phyloP scores from a whole-genome alignment of 2,329 filamentous ascomycete species.

The Phyllosticta citrichinensis region DNA sequence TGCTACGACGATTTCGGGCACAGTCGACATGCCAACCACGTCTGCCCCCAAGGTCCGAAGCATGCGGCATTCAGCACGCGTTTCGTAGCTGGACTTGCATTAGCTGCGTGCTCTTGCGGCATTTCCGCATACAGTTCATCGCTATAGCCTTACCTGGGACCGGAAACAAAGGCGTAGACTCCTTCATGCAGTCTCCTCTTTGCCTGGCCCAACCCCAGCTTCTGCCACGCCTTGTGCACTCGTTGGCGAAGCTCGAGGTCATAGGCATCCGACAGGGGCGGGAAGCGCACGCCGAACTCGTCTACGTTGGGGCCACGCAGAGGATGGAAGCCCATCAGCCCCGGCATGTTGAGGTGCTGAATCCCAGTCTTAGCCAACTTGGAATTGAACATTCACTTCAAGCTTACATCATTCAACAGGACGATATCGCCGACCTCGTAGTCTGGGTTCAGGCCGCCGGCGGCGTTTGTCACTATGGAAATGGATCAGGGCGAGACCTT shows the following conservation, averaged over 20 bases:
- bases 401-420: conserved; percentile 51
- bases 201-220: conserved; percentile 35
- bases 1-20: conserved; percentile 58
- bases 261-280: conserved; percentile 55
- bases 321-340: conserved; percentile 51
- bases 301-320: conserved; percentile 53
- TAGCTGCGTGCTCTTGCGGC: background rate
- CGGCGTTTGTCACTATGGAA: conserved; percentile 53
- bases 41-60: conserved; percentile 52
- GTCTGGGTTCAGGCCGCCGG: conserved; percentile 53
- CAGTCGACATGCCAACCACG: conserved; percentile 61
- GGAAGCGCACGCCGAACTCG: conserved; percentile 53
- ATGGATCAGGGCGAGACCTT: conserved; percentile 13
- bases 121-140: background rate
- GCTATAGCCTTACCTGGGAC: conserved; percentile 42
- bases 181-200: conserved; percentile 51
- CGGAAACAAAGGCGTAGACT: conserved; percentile 55
- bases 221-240: conserved; percentile 48
- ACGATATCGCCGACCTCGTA: conserved; percentile 57
- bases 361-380: conserved; percentile 10
- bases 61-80: conserved; percentile 55
- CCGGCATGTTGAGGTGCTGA: conserved; percentile 54
- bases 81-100: conserved; percentile 44
- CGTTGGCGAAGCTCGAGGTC: conserved; percentile 50
- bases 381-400: background rate